A percentile compares a stretch with the other conserved stretches of the same genome.
Conservation (phyloP, 148 eudicot genomes). For the Beta vulgaris region DNA sequence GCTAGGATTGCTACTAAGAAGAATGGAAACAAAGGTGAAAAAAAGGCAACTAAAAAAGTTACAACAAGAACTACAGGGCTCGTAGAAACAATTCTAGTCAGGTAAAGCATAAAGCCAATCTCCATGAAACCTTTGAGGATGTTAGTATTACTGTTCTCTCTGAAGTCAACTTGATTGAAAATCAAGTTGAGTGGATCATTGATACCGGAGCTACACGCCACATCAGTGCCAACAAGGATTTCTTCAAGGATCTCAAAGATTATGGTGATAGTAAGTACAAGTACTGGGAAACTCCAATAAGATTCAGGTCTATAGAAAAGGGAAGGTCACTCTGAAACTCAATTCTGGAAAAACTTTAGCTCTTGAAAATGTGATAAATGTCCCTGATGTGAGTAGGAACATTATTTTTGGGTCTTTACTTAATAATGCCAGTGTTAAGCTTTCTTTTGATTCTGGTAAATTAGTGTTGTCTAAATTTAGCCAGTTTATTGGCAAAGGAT, state of each 20-base stretch:
- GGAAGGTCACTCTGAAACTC: not conserved
- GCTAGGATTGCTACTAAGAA: too few relatives aligned
- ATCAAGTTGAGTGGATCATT: not conserved
- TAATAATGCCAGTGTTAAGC: conserved; percentile 1
- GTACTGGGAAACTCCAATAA: not conserved
- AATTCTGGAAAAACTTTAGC: not conserved
- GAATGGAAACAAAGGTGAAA: too few relatives aligned
- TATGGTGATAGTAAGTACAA: not conserved
- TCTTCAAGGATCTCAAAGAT: not conserved
- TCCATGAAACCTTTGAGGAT: too few relatives aligned
- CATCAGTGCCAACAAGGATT: not conserved
- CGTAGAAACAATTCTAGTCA: not conserved
- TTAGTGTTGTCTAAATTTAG: conserved; percentile 1
- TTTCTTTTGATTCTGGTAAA: not conserved
- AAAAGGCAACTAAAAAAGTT: not conserved
- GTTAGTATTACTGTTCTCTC: not conserved
- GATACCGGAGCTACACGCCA: too few relatives aligned
- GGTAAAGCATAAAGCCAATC: not conserved
- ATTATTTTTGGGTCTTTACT: not conserved
- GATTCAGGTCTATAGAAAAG: not conserved
- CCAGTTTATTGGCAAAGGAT: conserved; percentile 11
- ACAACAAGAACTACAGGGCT: not conserved
- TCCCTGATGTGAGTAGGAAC: not conserved
- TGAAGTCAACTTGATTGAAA: not conserved
- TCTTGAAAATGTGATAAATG: not conserved